Base-by-base conservation (phyloP, 495 filamentous ascomycete genomes). In the Tuber umbilicatum region DNA sequence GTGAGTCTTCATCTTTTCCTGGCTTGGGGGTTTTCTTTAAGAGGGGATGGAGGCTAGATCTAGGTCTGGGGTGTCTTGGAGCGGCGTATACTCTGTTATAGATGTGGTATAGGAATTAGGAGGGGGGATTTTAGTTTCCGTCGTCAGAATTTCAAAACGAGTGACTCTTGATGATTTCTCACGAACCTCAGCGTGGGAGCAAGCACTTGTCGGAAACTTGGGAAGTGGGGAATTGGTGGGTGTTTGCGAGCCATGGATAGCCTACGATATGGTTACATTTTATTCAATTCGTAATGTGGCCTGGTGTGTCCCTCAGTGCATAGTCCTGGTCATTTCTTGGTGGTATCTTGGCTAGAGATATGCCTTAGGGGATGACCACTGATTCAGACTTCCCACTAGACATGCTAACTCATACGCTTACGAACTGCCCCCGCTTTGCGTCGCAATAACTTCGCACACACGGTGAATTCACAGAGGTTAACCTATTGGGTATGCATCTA, bases 401-500 rank as follows among this genome's bases (percentile, higher is more conserved):
- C 55, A 64, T 64, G 55, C n/a, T 27, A 64, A 64, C 55, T 64
- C 55, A 64, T 31, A 64, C 55, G 31, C 27, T 12, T 12, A 31
- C 55, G 27, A 64, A 10, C 55, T 12, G 47, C 23, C 12, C 55
- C 27, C 55, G 55, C 27, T 64, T 27, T 16, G 5, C n/a, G 10
- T 64, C 12, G 14, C 27, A 64, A 64, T 31, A 64, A n/a, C 55
- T 3, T n/a, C n/a, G 55, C n/a, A 64, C n/a, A 64, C 50, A 12
- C 10, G n/a, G 31, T 31, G 31, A 31, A 14, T 31, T 5, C 12
- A 31, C n/a, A 64, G 55, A 16, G 55, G 55, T 31, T 64, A 31
- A 27, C 55, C 55, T 64, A 64, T 64, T 31, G 55, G 55, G 31
- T 64, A 64, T 64, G 55, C 55, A 64, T 64, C 27, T 64, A 31